Conservation (phyloP, 805 yeast genomes). For the Suhomyces sp. region DNA sequence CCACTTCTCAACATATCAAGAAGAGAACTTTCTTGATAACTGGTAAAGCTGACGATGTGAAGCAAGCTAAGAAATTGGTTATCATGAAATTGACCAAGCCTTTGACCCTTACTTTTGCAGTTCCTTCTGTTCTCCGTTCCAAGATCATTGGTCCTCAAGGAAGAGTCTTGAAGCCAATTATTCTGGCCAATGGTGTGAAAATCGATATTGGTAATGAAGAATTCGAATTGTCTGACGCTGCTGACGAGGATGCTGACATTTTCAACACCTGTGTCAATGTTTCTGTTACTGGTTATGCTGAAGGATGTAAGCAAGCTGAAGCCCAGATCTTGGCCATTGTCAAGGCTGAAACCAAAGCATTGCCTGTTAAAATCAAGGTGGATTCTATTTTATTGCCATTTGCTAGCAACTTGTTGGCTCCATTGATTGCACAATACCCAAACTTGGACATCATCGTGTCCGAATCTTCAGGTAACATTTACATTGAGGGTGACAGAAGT, state of each 20-base stretch:
- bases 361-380: constrained; percentile 50
- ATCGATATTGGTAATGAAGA: constrained; percentile 59
- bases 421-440: constrained; percentile 19
- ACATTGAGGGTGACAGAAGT: constrained; percentile 70
- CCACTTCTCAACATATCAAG: constrained; percentile 69
- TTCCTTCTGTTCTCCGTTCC: constrained; percentile 77
- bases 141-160: constrained; percentile 88
- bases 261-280: constrained; percentile 61
- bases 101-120: constrained; percentile 52
- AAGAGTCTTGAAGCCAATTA: constrained; percentile 72
- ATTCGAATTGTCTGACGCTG: constrained; percentile 15
- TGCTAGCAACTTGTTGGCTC: constrained; percentile 28
- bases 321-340: constrained; percentile 68
- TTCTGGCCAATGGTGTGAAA: constrained; percentile 61
- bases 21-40: constrained; percentile 80
- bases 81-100: constrained; percentile 77
- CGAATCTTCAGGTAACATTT: constrained; percentile 39
- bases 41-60: constrained; percentile 67
- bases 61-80: constrained; percentile 69
- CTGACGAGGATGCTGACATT: constrained; percentile 49
- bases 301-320: constrained; percentile 76
- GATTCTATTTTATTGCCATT: constrained; percentile 44
- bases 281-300: constrained; percentile 76
- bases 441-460: constrained; percentile 35
- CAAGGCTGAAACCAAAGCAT: constrained; percentile 63